A percentile compares a stretch with the other conserved stretches of the same genome.
Conservation (phyloP, 495 filamentous ascomycete species). For the Apiosordaria backusii region DNA sequence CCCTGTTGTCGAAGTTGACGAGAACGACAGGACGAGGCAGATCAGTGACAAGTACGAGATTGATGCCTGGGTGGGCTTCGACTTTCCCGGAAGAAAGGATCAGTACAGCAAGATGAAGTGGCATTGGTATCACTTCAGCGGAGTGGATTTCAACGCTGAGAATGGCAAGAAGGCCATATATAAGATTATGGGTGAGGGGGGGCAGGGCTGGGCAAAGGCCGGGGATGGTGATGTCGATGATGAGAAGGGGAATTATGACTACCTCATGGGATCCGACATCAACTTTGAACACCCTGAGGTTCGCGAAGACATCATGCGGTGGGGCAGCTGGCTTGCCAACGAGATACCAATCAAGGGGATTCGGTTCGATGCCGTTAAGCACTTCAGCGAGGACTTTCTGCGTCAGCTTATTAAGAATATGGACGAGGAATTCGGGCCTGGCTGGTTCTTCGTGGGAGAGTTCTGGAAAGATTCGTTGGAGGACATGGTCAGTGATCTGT, state of each 20-base stretch:
- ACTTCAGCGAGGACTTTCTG: slow-evolving; percentile 64
- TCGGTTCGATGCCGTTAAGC: slow-evolving; percentile 71
- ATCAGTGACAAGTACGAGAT: slow-evolving; percentile 61
- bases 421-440: slow-evolving; percentile 45
- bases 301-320: slow-evolving; percentile 57
- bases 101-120: slow-evolving; percentile 62
- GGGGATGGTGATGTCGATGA: slow-evolving; percentile 60
- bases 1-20: slow-evolving; percentile 59
- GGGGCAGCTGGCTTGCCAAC: slow-evolving; percentile 63
- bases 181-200: slow-evolving; percentile 57
- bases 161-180: slow-evolving; percentile 61
- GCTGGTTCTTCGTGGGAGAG: slow-evolving; percentile 67
- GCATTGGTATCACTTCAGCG: slow-evolving; percentile 67
- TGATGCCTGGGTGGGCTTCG: slow-evolving; percentile 64
- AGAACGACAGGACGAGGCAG: slow-evolving; percentile 53
- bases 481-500: slow-evolving; percentile 37
- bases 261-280: slow-evolving; percentile 62
- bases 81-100: slow-evolving; percentile 59
- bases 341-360: slow-evolving; percentile 61
- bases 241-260: slow-evolving; percentile 63
- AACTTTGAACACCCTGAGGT: slow-evolving; percentile 67
- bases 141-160: slow-evolving; percentile 62
- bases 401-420: slow-evolving; percentile 55
- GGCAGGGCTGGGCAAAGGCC: slow-evolving; percentile 58
- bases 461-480: slow-evolving; percentile 60